Percentiles rank a stretch among this genome's conserved stretches.
phyloP scores from a whole-genome alignment of 225 moss, liverwort and hornwort species.

The Physcomitrium patens region DNA sequence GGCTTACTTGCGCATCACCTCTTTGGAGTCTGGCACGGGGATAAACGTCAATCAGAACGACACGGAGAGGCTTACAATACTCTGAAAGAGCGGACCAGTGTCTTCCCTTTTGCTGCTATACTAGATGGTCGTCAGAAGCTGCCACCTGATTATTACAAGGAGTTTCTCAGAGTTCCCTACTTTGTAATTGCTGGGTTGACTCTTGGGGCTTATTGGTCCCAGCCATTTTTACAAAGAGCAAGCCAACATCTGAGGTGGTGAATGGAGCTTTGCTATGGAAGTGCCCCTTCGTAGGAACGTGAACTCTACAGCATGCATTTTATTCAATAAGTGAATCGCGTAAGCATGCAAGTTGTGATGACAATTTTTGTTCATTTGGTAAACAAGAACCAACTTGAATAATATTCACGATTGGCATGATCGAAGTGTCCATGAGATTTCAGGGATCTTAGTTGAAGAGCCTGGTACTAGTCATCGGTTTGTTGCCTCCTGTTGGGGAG shows the following conservation, averaged over 20 bases:
- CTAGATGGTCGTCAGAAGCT: constrained; percentile 70
- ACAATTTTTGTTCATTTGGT: background rate
- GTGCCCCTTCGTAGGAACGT: background rate
- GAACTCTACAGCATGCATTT: background rate
- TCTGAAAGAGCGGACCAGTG: constrained; percentile 64
- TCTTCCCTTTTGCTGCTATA: constrained; percentile 72
- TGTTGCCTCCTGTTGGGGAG: no score
- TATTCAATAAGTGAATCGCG: background rate
- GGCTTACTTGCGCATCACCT: constrained; percentile 74
- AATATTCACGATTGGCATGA: no score
- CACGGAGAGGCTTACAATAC: constrained; percentile 67
- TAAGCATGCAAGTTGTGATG: background rate
- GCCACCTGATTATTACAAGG: constrained; percentile 63
- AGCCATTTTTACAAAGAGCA: constrained; percentile 59
- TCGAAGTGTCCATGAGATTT: no score
- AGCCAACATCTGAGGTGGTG: constrained; percentile 63
- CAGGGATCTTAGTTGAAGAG: no score
- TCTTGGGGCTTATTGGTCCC: constrained; percentile 64
- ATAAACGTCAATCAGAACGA: constrained; percentile 49
- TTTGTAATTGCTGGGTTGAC: constrained; percentile 60
- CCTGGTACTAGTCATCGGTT: no score
- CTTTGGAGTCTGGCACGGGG: constrained; percentile 90
- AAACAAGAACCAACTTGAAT: no score
- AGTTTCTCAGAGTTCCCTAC: constrained; percentile 72
- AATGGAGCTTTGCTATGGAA: background rate